These are phyloP conservation scores for Neurospora crassa DNA, from an alignment of 2,329 filamentous ascomycete species.

Conservation along the genomic window DNA sequence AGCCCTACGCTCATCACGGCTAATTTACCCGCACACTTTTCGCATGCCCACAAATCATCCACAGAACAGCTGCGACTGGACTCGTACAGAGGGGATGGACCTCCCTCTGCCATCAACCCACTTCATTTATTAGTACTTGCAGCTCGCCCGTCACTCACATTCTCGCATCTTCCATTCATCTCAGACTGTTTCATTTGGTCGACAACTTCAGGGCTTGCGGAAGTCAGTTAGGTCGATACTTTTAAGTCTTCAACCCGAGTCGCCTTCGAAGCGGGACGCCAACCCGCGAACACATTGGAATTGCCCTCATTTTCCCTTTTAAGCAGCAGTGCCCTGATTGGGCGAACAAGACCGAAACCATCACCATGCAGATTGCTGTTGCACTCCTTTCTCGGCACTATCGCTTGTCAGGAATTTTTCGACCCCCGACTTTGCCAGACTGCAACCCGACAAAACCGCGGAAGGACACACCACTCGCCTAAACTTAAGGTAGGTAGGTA, in stretches of 20 bases:
- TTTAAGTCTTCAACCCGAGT: neutral
- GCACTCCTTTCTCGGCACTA: neutral
- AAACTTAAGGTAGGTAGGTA: neutral
- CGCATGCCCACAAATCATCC: neutral
- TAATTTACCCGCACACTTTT: neutral
- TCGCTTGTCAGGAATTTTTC: neutral
- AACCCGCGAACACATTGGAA: neutral
- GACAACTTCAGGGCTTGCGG: neutral
- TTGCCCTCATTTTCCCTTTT: conserved; percentile 4
- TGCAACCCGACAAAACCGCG: neutral
- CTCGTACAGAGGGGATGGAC: neutral
- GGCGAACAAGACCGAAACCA: neutral
- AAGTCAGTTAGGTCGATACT: neutral
- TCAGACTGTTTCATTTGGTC: neutral
- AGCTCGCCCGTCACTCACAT: neutral
- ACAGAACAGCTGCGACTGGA: neutral
- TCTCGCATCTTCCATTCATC: neutral
- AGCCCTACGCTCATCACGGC: neutral
- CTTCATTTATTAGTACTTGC: neutral
- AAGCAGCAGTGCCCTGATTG: conserved; percentile 4
- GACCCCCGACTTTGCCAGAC: neutral
- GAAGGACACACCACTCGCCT: neutral
- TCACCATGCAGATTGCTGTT: neutral
- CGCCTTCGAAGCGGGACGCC: neutral
- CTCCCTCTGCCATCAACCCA: neutral